Percentiles rank a stretch among this genome's conserved stretches.
Conservation (phyloP, 1,139 yeast genomes). For the Kurtzmaniella quercitrusa region DNA sequence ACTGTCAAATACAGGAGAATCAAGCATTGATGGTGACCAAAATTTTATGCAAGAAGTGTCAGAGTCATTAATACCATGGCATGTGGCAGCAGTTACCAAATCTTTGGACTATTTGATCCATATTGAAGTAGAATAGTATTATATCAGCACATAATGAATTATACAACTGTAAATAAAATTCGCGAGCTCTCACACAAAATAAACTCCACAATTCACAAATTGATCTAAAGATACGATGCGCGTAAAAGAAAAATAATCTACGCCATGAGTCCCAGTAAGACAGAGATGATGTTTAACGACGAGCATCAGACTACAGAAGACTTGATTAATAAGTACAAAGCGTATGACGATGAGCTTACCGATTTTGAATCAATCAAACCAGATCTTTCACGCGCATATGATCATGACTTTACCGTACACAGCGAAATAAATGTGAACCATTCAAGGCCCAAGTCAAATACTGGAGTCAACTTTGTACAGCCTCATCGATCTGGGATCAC, state of each 20-base stretch:
- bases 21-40: conserved; percentile 16
- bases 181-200: too few relatives aligned
- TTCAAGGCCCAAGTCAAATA: neutral
- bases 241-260: neutral
- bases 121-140: conserved; percentile 34
- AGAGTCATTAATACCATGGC: conserved; percentile 66
- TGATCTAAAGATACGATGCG: neutral
- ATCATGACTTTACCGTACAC: neutral
- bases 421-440: neutral
- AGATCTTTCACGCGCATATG: neutral
- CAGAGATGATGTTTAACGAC: neutral
- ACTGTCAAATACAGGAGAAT: conserved; percentile 17
- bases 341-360: neutral
- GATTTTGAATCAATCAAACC: neutral
- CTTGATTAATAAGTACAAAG: neutral
- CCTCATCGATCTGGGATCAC: neutral
- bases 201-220: neutral
- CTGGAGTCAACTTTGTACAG: neutral
- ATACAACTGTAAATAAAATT: too few relatives aligned
- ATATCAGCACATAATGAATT: too few relatives aligned
- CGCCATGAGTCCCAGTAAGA: neutral
- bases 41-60: conserved; percentile 13
- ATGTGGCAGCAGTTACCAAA: conserved; percentile 71
- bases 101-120: conserved; percentile 48
- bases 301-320: neutral